Evolutionary conservation across 768 basidiomycete genomes (phyloP).

Genomic region (Mycena capillaripes): DNA sequence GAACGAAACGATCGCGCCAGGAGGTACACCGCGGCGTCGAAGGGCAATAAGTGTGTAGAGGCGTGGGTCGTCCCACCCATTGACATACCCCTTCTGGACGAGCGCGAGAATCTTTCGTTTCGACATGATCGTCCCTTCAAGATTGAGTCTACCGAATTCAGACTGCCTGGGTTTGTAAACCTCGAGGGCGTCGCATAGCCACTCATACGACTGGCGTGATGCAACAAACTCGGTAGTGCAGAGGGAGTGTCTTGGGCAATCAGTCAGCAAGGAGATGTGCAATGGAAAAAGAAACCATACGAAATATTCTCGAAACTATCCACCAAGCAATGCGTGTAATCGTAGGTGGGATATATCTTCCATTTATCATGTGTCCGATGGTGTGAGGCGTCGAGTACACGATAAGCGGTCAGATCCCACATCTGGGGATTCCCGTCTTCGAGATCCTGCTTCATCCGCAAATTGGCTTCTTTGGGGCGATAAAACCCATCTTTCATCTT

Average conservation of each 20-base stretch:
- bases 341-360: conserved; percentile 99
- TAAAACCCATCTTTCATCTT: conserved; percentile 94
- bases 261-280: conserved; percentile 13
- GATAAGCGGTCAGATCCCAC: conserved; percentile 99
- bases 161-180: conserved; percentile 98
- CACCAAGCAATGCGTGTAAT: conserved; percentile 97
- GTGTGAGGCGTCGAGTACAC: conserved; percentile 91
- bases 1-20: conserved; percentile 93
- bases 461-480: conserved; percentile 89
- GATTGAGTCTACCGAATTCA: conserved; percentile 93
- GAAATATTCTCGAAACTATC: conserved; percentile 99
- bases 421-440: conserved; percentile 96
- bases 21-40: conserved; percentile 95
- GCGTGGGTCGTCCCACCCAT: conserved; percentile 97
- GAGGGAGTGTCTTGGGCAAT: conserved; percentile 83
- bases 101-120: conserved; percentile 95
- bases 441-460: conserved; percentile 98
- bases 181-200: conserved; percentile 98
- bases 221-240: conserved; percentile 97
- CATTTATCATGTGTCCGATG: conserved; percentile 94
- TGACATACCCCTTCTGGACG: conserved; percentile 87
- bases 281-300: conserved; percentile 64
- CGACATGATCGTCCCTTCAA: conserved; percentile 96
- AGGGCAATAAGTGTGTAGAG: conserved; percentile 97
- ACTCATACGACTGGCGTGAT: conserved; percentile 97